Evolutionary conservation across 2,329 filamentous ascomycete species (phyloP).

Genomic region (Penicillium sp.): DNA sequence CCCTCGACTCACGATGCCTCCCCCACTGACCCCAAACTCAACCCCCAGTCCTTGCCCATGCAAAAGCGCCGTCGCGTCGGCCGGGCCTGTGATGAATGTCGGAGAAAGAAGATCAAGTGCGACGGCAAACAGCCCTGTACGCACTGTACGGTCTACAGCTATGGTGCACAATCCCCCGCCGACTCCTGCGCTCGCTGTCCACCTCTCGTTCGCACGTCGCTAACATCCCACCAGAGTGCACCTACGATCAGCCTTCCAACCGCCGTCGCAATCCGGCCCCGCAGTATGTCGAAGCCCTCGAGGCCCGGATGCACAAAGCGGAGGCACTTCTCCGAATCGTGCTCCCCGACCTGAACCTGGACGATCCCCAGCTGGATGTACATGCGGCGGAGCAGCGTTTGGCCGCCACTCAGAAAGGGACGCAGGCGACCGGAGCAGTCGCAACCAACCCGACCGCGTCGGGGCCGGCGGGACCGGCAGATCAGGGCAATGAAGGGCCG

Average conservation of each 20-base stretch:
- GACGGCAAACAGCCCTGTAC: slow-evolving; percentile 86
- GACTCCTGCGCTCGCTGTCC: neutral
- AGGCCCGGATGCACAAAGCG: slow-evolving; percentile 76
- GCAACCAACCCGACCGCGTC: slow-evolving; percentile 21
- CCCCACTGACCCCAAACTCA: slow-evolving; percentile 26
- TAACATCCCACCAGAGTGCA: slow-evolving; percentile 65
- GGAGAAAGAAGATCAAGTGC: slow-evolving; percentile 83
- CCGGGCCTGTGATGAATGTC: slow-evolving; percentile 76
- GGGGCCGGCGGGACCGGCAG: slow-evolving; percentile 22
- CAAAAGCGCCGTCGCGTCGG: slow-evolving; percentile 78
- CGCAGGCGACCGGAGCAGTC: slow-evolving; percentile 13
- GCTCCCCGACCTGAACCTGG: slow-evolving; percentile 78
- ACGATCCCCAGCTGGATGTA: slow-evolving; percentile 78
- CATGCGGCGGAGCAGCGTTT: slow-evolving; percentile 66
- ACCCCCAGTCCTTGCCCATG: slow-evolving; percentile 51
- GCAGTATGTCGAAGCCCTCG: slow-evolving; percentile 87
- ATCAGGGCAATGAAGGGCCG: slow-evolving; percentile 42
- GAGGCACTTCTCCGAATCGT: slow-evolving; percentile 75
- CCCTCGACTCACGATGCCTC: slow-evolving; percentile 24
- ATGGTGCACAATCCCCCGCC: slow-evolving; percentile 63
- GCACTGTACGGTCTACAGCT: slow-evolving; percentile 97
- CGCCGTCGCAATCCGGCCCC: slow-evolving; percentile 84
- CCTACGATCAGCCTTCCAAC: slow-evolving; percentile 93
- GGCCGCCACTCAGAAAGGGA: slow-evolving; percentile 45
- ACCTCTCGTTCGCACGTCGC: slow-evolving; percentile 5